Percentiles rank a stretch among this genome's conserved stretches.
These are phyloP conservation scores for Trichoderma asperelloides DNA, from an alignment of 495 filamentous ascomycete species.

Conservation along the genomic window DNA sequence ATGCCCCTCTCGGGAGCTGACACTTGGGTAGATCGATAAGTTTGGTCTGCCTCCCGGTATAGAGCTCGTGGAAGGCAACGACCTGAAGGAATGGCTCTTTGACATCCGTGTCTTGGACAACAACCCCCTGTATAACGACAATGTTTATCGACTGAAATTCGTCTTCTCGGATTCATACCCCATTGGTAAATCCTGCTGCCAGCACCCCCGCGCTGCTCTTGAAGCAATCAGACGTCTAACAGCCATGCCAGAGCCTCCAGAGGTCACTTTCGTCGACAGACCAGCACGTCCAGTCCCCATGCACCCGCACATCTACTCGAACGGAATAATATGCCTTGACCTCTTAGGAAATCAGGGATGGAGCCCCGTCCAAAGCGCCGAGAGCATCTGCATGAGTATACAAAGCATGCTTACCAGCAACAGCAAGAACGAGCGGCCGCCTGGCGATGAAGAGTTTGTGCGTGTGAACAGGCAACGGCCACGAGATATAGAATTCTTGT, in stretches of 20 bases:
- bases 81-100: constrained; percentile 84
- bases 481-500: constrained; percentile 78
- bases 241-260: constrained; percentile 58
- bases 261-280: constrained; percentile 74
- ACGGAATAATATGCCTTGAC: constrained; percentile 96
- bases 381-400: constrained; percentile 94
- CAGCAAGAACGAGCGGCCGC: constrained; percentile 76
- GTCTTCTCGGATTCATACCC: constrained; percentile 77
- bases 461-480: constrained; percentile 66
- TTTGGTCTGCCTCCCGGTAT: constrained; percentile 59
- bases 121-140: constrained; percentile 78
- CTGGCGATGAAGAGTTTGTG: constrained; percentile 81
- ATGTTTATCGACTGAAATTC: constrained; percentile 82
- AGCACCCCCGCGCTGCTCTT: background rate
- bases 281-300: constrained; percentile 73
- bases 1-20: background rate
- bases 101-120: constrained; percentile 85
- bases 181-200: constrained; percentile 53
- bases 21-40: constrained; percentile 38
- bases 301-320: constrained; percentile 96
- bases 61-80: constrained; percentile 54
- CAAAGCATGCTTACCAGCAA: constrained; percentile 98
- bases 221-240: constrained; percentile 14
- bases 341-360: constrained; percentile 80
- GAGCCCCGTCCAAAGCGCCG: constrained; percentile 93